phyloP scores from a whole-genome alignment of 805 yeast genomes.

The Lipomyces mesembrius region DNA sequence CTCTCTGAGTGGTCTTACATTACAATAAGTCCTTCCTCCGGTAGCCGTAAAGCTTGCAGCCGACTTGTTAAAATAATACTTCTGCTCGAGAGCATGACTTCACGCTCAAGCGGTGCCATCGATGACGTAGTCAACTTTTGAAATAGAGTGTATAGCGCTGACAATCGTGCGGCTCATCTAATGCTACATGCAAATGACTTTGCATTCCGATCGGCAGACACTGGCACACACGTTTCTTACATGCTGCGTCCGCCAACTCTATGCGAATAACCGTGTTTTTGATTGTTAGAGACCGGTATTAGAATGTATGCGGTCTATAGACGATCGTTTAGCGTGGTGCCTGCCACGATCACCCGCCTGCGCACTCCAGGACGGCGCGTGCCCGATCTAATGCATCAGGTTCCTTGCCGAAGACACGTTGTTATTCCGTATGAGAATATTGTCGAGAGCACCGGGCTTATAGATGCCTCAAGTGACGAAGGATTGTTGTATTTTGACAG shows the following conservation, averaged over 20 bases:
- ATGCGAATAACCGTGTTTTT: neutral
- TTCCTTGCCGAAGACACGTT: neutral
- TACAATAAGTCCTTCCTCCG: too few relatives aligned
- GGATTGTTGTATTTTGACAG: conserved; percentile 39
- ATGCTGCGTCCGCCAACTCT: neutral
- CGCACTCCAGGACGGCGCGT: neutral
- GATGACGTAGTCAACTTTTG: neutral
- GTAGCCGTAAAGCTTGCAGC: too few relatives aligned
- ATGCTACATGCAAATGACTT: too few relatives aligned
- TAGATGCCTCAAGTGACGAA: conserved; percentile 28
- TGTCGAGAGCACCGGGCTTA: conserved; percentile 30
- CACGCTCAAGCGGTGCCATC: too few relatives aligned
- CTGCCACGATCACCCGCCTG: neutral
- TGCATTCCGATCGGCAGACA: too few relatives aligned
- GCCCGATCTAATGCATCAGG: neutral
- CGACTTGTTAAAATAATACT: too few relatives aligned
- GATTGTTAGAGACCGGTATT: neutral
- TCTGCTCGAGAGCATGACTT: too few relatives aligned
- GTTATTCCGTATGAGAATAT: conserved; percentile 14
- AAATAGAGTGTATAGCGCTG: neutral
- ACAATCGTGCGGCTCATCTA: neutral
- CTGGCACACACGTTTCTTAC: too few relatives aligned
- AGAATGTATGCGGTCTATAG: neutral
- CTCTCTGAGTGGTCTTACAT: too few relatives aligned
- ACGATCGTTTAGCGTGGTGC: neutral